These are phyloP conservation scores for Starmerella powellii DNA, from an alignment of 805 yeast genomes.

Conservation along the genomic window DNA sequence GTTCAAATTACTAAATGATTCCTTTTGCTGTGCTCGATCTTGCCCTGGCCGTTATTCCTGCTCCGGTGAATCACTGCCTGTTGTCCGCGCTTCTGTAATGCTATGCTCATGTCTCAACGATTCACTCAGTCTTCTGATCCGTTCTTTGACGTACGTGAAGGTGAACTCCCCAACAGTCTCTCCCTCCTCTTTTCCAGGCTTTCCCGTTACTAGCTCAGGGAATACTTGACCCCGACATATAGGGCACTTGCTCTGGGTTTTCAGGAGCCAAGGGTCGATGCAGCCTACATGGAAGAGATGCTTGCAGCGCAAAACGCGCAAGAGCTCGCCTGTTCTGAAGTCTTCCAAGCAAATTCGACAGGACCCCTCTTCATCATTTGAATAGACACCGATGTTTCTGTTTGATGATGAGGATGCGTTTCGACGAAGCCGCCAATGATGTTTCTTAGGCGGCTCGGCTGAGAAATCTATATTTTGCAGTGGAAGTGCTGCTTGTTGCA, in stretches of 20 bases:
- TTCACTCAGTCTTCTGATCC: conserved; percentile 2
- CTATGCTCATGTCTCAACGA: neutral
- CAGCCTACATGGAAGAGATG: conserved; percentile 75
- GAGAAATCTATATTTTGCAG: too few species aligned
- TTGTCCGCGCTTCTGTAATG: too few species aligned
- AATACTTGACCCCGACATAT: conserved; percentile 58
- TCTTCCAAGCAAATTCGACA: conserved; percentile 75
- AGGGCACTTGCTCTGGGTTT: conserved; percentile 70
- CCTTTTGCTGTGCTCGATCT: too few species aligned
- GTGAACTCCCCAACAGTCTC: neutral
- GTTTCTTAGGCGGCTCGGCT: neutral
- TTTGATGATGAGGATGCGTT: neutral
- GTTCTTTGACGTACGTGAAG: neutral
- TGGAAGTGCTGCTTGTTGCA: too few species aligned
- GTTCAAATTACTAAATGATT: neutral
- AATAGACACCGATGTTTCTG: conserved; percentile 9
- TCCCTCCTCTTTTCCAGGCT: too few species aligned
- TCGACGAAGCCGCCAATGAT: neutral
- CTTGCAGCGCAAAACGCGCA: conserved; percentile 64
- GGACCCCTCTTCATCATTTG: conserved; percentile 16
- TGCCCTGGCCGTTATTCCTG: too few species aligned
- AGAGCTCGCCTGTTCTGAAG: conserved; percentile 46
- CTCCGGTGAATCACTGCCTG: too few species aligned
- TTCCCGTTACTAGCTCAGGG: too few species aligned
- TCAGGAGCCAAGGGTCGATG: conserved; percentile 71